Base-by-base conservation (phyloP, 2,329 filamentous ascomycete genomes). In the Phialophora macrospora region DNA sequence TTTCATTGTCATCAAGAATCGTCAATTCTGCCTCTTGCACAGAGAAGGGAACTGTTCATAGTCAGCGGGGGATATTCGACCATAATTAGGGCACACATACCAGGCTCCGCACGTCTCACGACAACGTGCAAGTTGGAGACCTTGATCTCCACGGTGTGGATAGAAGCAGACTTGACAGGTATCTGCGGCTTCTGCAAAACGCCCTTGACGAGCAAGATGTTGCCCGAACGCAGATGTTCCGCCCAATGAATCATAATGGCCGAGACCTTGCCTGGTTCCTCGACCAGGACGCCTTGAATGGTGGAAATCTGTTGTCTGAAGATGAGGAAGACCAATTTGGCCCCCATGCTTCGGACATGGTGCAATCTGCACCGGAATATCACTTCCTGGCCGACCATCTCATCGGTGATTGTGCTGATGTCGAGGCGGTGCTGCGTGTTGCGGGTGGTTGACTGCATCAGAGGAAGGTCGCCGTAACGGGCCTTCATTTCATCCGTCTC, bases 231-330 rank as follows among this genome's bases (percentile, higher is more conserved):
- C 54, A 97, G 82, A 75, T 92, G 91, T 78, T 96, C 91, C 2
- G 91, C 91, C 90, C 92, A 96, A 74, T 91, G 89, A 30, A 97
- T 83, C 84, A 97, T 94, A 72, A 90, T 85, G 64, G 87, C 84
- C 1, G 90, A 89, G 11, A 90, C 83, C 55, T 82, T 81, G 6
- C 87, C 85, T 70, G 87, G 81, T 70, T 85, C 81, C 66, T 82
- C 80, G 24, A 87, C 81, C 48, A 97, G 81, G 2, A 97, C 91
- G 68, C 92, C 93, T 77, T 97, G 93, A 59, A 97, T 87, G 26
- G 92, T 95, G 70, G 86, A 84, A 12, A 90, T 88, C 78, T 93
- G 90, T 78, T 97, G 92, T 62, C 93, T 89, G 74, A 97, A 90
- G 65, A 96, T 85, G 51, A 97, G 81, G 77, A 97, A 97, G 73